phyloP scores from a whole-genome alignment of 2,329 filamentous ascomycete species.

The Colletotrichum sp. region DNA sequence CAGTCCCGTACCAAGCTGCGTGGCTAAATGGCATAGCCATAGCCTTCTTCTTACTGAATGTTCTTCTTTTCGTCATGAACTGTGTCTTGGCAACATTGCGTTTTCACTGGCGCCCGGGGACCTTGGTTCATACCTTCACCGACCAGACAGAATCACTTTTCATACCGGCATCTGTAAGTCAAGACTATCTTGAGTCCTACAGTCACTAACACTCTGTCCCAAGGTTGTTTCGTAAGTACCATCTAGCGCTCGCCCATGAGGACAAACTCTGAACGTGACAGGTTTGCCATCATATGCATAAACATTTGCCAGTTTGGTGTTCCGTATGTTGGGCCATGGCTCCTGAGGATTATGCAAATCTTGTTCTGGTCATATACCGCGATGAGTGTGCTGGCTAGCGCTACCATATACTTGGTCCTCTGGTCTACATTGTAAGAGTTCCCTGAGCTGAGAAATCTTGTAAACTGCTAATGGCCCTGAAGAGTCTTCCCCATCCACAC shows the following conservation, averaged over 20 bases:
- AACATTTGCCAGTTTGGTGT: conserved; percentile 81
- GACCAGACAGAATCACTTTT: conserved; percentile 83
- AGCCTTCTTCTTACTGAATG: conserved; percentile 67
- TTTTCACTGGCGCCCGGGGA: conserved; percentile 73
- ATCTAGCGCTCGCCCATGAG: not conserved
- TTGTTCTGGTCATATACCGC: conserved; percentile 78
- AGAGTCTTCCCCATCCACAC: conserved; percentile 71
- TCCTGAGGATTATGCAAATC: conserved; percentile 63
- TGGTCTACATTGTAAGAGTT: conserved; percentile 62
- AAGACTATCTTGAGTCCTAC: not conserved
- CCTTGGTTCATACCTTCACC: conserved; percentile 73
- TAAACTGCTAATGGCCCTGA: not conserved
- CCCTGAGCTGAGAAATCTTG: not conserved
- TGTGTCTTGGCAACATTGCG: conserved; percentile 69
- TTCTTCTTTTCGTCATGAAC: conserved; percentile 67
- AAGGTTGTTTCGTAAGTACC: conserved; percentile 50
- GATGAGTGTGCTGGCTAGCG: conserved; percentile 70
- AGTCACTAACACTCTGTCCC: not conserved
- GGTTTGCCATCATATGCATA: conserved; percentile 77
- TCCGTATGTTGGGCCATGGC: conserved; percentile 66
- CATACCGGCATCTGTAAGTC: conserved; percentile 68
- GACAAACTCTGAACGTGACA: conserved; percentile 41
- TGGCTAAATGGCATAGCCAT: conserved; percentile 66
- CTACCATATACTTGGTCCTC: conserved; percentile 76
- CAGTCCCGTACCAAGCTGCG: conserved; percentile 56